A percentile compares a stretch with the other conserved stretches of the same genome.
Conservation (phyloP, 495 filamentous ascomycete genomes). For the Xylaria intraflava region DNA sequence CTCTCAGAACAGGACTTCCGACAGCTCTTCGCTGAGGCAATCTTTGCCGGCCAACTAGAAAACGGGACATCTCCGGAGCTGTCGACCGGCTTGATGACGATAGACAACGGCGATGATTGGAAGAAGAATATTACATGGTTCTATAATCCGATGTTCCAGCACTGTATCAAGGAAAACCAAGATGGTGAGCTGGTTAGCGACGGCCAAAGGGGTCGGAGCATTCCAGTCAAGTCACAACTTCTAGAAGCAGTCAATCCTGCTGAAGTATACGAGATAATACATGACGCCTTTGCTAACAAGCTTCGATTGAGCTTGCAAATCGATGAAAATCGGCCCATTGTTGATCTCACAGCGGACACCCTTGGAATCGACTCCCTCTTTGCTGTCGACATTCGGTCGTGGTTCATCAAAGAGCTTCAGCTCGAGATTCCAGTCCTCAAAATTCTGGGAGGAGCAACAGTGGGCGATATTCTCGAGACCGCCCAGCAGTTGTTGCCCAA, state of each 20-base stretch:
- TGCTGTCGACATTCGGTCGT: constrained; percentile 37
- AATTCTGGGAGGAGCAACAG: constrained; percentile 5
- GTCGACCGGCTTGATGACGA: constrained; percentile 1
- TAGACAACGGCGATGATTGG: not conserved
- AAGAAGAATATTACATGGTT: not conserved
- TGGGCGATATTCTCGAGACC: constrained; percentile 5
- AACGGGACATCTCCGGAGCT: not conserved
- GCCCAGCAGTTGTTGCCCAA: not conserved
- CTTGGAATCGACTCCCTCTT: constrained; percentile 21
- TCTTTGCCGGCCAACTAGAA: constrained; percentile 12
- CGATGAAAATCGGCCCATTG: not conserved
- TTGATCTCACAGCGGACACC: not conserved
- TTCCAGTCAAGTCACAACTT: not conserved
- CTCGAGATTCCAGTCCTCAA: constrained; percentile 35
- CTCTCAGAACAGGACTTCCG: constrained; percentile 16
- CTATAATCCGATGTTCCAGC: constrained; percentile 3
- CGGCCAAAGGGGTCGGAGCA: not conserved
- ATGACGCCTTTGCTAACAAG: not conserved
- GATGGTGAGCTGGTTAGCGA: not conserved
- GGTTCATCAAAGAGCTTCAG: constrained; percentile 34
- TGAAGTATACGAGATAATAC: constrained; percentile 5
- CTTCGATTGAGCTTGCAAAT: not conserved
- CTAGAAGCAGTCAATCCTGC: constrained; percentile 1
- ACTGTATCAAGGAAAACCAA: not conserved
- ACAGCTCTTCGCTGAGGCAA: constrained; percentile 17